Conservation (phyloP, 2,329 filamentous ascomycete species). For the Thermomyces lanuginosus region DNA sequence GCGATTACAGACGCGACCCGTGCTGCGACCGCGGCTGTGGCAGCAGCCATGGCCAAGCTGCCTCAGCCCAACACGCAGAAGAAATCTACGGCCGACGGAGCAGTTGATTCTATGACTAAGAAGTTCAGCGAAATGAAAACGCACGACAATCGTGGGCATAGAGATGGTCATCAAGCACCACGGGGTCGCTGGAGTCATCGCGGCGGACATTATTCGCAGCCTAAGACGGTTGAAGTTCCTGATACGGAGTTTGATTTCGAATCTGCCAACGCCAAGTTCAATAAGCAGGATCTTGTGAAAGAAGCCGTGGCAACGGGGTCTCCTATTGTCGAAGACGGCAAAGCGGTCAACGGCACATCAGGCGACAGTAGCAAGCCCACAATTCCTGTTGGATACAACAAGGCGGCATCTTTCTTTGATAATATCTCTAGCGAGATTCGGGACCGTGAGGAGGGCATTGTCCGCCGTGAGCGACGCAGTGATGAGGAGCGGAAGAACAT, state of each 20-base stretch:
- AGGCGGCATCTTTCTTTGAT: slow-evolving; percentile 83
- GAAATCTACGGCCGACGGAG: slow-evolving; percentile 17
- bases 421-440: slow-evolving; percentile 92
- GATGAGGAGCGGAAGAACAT: slow-evolving; percentile 93
- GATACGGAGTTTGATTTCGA: slow-evolving; percentile 87
- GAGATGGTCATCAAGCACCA: slow-evolving; percentile 22
- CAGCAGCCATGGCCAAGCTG: slow-evolving; percentile 36
- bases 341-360: slow-evolving; percentile 23
- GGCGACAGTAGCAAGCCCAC: slow-evolving; percentile 22
- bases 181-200: slow-evolving; percentile 34
- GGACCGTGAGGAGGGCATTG: slow-evolving; percentile 61
- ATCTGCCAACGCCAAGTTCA: slow-evolving; percentile 72
- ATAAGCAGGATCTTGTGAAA: slow-evolving; percentile 73
- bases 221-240: slow-evolving; percentile 70
- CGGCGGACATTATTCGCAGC: slow-evolving; percentile 25
- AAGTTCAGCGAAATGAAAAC: slow-evolving; percentile 32
- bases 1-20: slow-evolving; percentile 32
- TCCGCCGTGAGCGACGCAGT: slow-evolving; percentile 72
- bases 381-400: slow-evolving; percentile 55
- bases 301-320: slow-evolving; percentile 70
- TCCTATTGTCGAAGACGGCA: slow-evolving; percentile 42
- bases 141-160: slow-evolving; percentile 21
- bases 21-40: slow-evolving; percentile 35
- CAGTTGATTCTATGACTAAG: slow-evolving; percentile 28
- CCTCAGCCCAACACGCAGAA: slow-evolving; percentile 22